These are phyloP conservation scores for Balamuthia mandrillaris DNA, from an alignment of 208 protist genomes.

Conservation along the genomic window DNA sequence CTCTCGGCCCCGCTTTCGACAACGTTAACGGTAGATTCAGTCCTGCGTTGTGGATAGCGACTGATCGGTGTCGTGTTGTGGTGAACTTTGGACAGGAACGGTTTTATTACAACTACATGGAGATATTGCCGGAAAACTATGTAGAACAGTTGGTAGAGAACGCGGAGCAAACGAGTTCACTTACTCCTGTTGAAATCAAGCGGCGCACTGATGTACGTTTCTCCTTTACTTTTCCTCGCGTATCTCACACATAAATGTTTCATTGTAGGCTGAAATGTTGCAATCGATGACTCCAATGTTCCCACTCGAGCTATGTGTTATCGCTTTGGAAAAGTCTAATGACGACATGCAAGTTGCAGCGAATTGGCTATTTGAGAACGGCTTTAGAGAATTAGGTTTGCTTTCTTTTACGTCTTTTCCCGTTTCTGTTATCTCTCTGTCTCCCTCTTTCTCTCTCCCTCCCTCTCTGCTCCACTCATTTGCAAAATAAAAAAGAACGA, in stretches of 20 bases:
- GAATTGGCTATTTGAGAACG: conserved; percentile 36
- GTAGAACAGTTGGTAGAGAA: conserved; percentile 26
- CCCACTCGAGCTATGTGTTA: conserved; percentile 36
- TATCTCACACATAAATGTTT: too few species aligned
- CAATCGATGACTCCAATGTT: conserved; percentile 41
- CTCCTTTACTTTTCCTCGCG: too few species aligned
- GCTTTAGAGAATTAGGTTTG: conserved; percentile 32
- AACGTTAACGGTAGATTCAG: conserved; percentile 33
- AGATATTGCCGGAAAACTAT: conserved; percentile 30
- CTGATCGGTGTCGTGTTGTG: neutral
- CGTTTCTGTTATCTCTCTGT: too few species aligned
- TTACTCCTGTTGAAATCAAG: too few species aligned
- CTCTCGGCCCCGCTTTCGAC: conserved; percentile 27
- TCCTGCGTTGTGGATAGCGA: conserved; percentile 17
- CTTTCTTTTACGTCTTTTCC: too few species aligned
- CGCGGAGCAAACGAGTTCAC: neutral
- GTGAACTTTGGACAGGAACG: conserved; percentile 38
- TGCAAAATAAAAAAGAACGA: too few species aligned
- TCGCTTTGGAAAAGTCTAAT: neutral
- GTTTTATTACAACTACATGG: conserved; percentile 33
- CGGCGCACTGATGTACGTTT: too few species aligned
- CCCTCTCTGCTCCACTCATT: too few species aligned
- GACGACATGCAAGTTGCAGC: conserved; percentile 31
- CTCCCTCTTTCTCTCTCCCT: too few species aligned
- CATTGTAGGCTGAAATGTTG: conserved; percentile 38